Evolutionary conservation across 1,139 yeast species (phyloP), one percentile per base, ranked within the genome.

Genomic region (Kodamaea anthophila): DNA sequence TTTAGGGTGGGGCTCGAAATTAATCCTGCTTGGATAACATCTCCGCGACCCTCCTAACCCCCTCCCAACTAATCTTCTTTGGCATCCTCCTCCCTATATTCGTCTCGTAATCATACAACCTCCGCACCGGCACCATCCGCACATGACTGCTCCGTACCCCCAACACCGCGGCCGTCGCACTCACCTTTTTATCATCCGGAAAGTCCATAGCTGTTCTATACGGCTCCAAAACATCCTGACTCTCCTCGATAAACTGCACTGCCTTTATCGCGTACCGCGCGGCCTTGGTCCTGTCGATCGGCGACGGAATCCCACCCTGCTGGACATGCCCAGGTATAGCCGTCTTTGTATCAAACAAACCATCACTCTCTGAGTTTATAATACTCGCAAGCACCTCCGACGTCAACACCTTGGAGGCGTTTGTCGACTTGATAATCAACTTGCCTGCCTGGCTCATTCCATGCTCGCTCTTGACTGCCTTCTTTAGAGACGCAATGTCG

Each of bases 281-380:
- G 4, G 87, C 87, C 47, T 69, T 65, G 7, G 82, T 76, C 55
- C 93, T 66, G 49, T 82, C 93, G 63, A 78, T 77, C 29, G 87
- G 77, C 3, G 85, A 73, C 35, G 93, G 91, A n/a, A 77, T 64
- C 33, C 74, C 77, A 46, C 93, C 93, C 53, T 82, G 91, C 59
- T 82, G 91, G 26, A 82, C 87, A 49, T 82, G 91, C 16, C 93
- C 91, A 24, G 91, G 91, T 36, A 78, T 65, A 3, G 91, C 91
- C 5, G 87, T 75, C 49, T 81, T 73, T 20, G 85, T 77, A 47
- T 81, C 91, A 45, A 77, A 82, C 47, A 75, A 66, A 15, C 82
- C 82, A 10, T 67, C 59, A 6, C 83, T 77, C 43, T 74, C 75
- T 42, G 76, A 83, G 36, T 74, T 73, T 40, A 82, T 73, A 25